These are phyloP conservation scores for Penicillium silybi DNA, from an alignment of 495 filamentous ascomycete species.

Conservation along the genomic window DNA sequence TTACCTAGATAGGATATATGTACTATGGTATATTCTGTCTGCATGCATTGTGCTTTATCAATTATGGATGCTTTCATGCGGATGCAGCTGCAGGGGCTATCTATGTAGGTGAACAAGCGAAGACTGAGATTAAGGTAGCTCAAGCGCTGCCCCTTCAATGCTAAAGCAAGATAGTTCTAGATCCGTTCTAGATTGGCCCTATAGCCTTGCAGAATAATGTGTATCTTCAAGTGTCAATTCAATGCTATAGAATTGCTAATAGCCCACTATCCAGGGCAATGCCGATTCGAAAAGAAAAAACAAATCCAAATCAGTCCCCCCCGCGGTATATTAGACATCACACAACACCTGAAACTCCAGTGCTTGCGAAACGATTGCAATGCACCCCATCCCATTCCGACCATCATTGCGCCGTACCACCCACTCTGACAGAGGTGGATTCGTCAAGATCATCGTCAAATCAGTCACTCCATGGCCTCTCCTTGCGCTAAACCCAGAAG, in stretches of 20 bases:
- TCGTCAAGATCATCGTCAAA: constrained; percentile 12
- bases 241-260: background rate
- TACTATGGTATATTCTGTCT: background rate
- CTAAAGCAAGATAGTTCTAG: no score
- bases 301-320: constrained; percentile 5
- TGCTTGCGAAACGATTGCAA: constrained; percentile 19
- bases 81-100: background rate
- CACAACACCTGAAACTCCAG: constrained; percentile 15
- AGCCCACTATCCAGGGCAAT: background rate
- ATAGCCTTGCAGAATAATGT: no score
- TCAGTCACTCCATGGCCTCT: background rate
- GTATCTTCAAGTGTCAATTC: background rate
- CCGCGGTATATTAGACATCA: constrained; percentile 15
- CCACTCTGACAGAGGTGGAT: background rate
- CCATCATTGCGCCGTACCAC: constrained; percentile 5
- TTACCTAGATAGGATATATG: background rate
- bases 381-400: constrained; percentile 10
- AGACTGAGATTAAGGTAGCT: no score
- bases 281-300: background rate
- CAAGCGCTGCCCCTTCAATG: no score
- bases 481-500: background rate
- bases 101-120: no score
- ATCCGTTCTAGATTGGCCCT: no score
- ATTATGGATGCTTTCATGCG: background rate
- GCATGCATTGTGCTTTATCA: background rate